A percentile compares a stretch with the other conserved stretches of the same genome.
Conservation (phyloP, 495 filamentous ascomycete species). For the Hyaloscypha bicolor region DNA sequence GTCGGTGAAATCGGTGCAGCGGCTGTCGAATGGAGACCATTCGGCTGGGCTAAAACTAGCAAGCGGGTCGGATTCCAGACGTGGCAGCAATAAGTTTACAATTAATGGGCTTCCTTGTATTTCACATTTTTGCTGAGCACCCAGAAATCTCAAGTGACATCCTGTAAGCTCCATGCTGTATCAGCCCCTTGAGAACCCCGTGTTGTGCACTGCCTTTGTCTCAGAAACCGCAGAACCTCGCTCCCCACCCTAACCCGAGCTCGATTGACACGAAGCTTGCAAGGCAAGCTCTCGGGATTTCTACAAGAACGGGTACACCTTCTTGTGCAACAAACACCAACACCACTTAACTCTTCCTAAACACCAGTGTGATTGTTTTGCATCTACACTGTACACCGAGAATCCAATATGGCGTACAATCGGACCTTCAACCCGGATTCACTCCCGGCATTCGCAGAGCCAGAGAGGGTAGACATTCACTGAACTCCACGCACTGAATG, state of each 20-base stretch:
- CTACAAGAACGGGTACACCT: background rate
- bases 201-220: background rate
- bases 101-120: background rate
- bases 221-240: background rate
- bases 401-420: slow-evolving; percentile 84
- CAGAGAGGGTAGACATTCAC: slow-evolving; percentile 56
- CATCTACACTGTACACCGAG: background rate
- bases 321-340: background rate
- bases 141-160: background rate
- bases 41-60: background rate
- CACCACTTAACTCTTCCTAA: background rate
- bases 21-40: background rate
- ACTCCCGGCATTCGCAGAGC: slow-evolving; percentile 70
- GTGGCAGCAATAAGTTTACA: background rate
- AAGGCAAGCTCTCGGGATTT: background rate
- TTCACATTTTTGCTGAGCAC: background rate
- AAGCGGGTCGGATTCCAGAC: background rate
- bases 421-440: slow-evolving; percentile 93
- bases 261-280: background rate
- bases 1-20: background rate
- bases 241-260: background rate
- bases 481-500: slow-evolving; percentile 1
- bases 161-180: background rate
- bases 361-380: background rate
- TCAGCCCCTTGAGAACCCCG: background rate